Percentiles rank a stretch among this genome's conserved stretches.
Conservation (phyloP, 306 rosid species). For the Fragaria ananassa region DNA sequence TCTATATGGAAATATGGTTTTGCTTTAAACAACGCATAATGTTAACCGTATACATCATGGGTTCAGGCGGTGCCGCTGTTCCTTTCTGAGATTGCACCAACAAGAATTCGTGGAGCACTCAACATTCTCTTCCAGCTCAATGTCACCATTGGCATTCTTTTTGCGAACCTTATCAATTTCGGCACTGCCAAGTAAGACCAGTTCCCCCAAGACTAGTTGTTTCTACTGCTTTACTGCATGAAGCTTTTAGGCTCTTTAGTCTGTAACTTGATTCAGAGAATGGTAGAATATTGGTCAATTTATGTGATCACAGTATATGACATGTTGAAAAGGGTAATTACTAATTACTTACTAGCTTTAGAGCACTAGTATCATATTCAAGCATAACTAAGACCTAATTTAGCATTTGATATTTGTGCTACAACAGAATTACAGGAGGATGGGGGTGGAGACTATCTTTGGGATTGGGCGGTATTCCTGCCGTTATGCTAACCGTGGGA, state of each 20-base stretch:
- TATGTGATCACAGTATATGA: neutral
- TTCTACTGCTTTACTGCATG: neutral
- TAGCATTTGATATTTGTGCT: neutral
- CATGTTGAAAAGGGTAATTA: neutral
- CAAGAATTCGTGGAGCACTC: conserved; percentile 67
- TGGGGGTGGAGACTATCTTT: conserved; percentile 73
- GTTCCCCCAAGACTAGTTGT: neutral
- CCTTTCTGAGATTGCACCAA: conserved; percentile 65
- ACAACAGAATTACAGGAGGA: conserved; percentile 43
- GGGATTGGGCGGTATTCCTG: conserved; percentile 51
- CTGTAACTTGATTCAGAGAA: neutral
- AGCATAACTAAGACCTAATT: neutral
- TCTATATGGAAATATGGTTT: neutral
- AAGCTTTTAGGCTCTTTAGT: neutral
- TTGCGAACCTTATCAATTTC: conserved; percentile 51
- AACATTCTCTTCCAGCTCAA: conserved; percentile 62
- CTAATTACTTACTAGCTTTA: neutral
- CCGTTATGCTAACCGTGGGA: conserved; percentile 36
- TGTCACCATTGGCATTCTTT: conserved; percentile 56
- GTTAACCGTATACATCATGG: neutral
- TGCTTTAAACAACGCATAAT: neutral
- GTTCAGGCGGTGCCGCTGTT: conserved; percentile 63
- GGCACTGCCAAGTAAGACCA: conserved; percentile 41
- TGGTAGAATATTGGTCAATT: neutral
- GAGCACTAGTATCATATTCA: neutral